A percentile compares a stretch with the other conserved stretches of the same genome.
phyloP scores from a whole-genome alignment of 768 basidiomycete genomes.

The Leccinum barrowsii region DNA sequence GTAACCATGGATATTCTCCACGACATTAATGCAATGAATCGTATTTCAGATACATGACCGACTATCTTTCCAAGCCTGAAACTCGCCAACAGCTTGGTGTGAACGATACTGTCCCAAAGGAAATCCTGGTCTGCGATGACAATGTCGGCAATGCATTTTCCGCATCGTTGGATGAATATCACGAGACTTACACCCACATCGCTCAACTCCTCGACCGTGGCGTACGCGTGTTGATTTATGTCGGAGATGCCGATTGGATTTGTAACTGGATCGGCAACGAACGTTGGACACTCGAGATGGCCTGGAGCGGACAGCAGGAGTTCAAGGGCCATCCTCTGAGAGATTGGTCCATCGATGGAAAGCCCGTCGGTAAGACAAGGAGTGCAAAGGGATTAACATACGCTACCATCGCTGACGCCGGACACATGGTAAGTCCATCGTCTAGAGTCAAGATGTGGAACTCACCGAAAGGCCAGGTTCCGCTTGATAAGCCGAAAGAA shows the following conservation, averaged over 20 bases:
- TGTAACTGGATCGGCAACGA: conserved; percentile 74
- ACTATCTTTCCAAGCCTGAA: conserved; percentile 55
- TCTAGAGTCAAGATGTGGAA: neutral
- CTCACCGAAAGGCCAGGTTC: conserved; percentile 35
- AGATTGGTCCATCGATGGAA: conserved; percentile 52
- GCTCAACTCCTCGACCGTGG: conserved; percentile 63
- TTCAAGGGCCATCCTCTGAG: conserved; percentile 46
- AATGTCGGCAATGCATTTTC: conserved; percentile 47
- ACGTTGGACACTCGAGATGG: conserved; percentile 64
- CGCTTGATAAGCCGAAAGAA: conserved; percentile 56
- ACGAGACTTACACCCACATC: conserved; percentile 30
- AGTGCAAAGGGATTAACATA: conserved; percentile 56
- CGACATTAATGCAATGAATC: neutral
- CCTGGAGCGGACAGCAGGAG: conserved; percentile 57
- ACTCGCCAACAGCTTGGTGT: conserved; percentile 58
- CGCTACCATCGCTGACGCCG: conserved; percentile 58
- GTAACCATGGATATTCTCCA: neutral
- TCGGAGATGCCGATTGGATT: conserved; percentile 70
- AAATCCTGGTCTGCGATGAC: conserved; percentile 36
- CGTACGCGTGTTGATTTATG: conserved; percentile 64
- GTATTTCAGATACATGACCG: conserved; percentile 43
- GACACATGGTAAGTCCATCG: conserved; percentile 56
- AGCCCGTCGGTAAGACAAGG: conserved; percentile 49
- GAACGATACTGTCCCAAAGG: conserved; percentile 36
- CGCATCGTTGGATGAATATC: conserved; percentile 37